These are phyloP conservation scores for Monascus ruber DNA, from an alignment of 2,329 filamentous ascomycete genomes.

Conservation along the genomic window DNA sequence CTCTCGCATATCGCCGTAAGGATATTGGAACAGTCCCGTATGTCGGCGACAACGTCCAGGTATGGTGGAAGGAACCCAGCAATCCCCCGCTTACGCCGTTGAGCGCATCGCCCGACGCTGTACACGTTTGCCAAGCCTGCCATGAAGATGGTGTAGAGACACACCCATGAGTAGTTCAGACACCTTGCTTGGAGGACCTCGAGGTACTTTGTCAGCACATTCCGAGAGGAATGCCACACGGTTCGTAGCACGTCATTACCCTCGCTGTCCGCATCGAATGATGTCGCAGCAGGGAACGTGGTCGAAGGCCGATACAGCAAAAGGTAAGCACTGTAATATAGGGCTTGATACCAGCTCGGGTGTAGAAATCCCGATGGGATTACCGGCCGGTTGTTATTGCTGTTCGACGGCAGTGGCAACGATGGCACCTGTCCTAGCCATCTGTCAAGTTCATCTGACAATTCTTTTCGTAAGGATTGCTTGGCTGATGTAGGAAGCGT, in stretches of 20 bases:
- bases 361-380: conserved; percentile 1
- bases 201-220: conserved; percentile 2
- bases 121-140: conserved; percentile 9
- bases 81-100: conserved; percentile 1
- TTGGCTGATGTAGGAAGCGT: not conserved
- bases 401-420: no score
- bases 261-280: not conserved
- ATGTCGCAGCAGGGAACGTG: conserved; percentile 2
- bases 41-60: conserved; percentile 4
- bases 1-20: conserved; percentile 10
- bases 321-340: conserved; percentile 3
- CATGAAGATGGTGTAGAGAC: conserved; percentile 10
- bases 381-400: not conserved
- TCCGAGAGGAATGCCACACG: conserved; percentile 2
- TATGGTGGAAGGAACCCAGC: conserved; percentile 3
- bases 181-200: conserved; percentile 5
- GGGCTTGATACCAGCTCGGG: conserved; percentile 3
- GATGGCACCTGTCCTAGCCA: no score
- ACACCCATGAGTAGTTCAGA: conserved; percentile 11
- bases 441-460: not conserved
- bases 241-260: conserved; percentile 2
- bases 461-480: conserved; percentile 1
- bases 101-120: conserved; percentile 6
- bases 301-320: conserved; percentile 2
- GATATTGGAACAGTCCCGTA: conserved; percentile 10